Evolutionary conservation across 2,329 filamentous ascomycete species (phyloP).

Genomic region (Colletotrichum abscissum): DNA sequence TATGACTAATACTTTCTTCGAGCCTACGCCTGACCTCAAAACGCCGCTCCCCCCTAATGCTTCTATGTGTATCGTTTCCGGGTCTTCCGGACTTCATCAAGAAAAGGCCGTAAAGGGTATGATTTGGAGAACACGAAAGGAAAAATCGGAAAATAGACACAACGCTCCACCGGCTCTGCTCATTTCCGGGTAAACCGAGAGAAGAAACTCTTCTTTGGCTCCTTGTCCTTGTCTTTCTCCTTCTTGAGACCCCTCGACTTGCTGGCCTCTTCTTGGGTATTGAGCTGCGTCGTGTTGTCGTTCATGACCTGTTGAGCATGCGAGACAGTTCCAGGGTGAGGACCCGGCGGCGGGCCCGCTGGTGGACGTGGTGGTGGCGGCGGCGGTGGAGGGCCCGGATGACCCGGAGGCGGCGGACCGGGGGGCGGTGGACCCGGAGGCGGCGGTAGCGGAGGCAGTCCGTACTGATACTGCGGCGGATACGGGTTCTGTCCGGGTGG

Average conservation of each 20-base stretch:
- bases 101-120: conserved; percentile 11
- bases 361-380: conserved; percentile 3
- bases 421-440: background rate
- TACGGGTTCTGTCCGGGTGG: background rate
- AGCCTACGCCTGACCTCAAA: background rate
- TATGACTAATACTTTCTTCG: background rate
- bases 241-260: conserved; percentile 30
- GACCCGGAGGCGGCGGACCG: background rate
- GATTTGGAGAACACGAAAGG: background rate
- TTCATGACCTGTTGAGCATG: conserved; percentile 65
- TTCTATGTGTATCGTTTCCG: conserved; percentile 1
- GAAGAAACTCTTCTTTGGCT: conserved; percentile 18
- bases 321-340: conserved; percentile 54
- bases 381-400: conserved; percentile 11
- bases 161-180: background rate
- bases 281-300: conserved; percentile 63
- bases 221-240: background rate
- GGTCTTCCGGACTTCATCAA: background rate
- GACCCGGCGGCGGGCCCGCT: background rate
- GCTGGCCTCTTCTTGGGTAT: conserved; percentile 49
- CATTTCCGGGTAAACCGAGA: conserved; percentile 6
- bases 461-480: conserved; percentile 11
- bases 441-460: background rate
- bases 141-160: background rate
- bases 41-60: background rate